Conservation (phyloP, 2,329 filamentous ascomycete species). For the Penicillium hesseltinei region DNA sequence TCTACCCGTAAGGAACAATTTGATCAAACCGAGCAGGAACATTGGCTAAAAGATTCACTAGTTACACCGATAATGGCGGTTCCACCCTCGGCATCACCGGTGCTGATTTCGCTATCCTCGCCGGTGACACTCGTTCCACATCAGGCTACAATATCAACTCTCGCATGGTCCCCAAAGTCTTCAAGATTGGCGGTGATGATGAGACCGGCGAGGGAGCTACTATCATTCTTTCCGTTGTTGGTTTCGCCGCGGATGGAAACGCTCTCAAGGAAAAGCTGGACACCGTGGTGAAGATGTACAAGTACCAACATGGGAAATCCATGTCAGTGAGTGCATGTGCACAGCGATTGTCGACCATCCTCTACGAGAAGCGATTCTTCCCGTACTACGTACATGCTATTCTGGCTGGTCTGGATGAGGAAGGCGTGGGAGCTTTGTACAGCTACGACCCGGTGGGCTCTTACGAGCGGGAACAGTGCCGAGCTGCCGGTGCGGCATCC, state of each 20-base stretch:
- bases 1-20: constrained; percentile 73
- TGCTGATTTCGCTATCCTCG: constrained; percentile 91
- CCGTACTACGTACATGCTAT: constrained; percentile 98
- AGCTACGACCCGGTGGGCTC: constrained; percentile 97
- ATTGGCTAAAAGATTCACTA: constrained; percentile 25
- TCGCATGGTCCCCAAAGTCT: constrained; percentile 90
- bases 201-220: constrained; percentile 79
- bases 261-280: constrained; percentile 93
- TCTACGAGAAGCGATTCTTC: constrained; percentile 98
- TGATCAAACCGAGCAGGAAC: neutral
- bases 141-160: constrained; percentile 99
- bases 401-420: constrained; percentile 87
- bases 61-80: constrained; percentile 95
- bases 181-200: constrained; percentile 91
- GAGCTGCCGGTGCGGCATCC: constrained; percentile 85
- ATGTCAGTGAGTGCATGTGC: constrained; percentile 95
- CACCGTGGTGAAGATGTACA: constrained; percentile 97
- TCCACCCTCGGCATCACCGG: constrained; percentile 94
- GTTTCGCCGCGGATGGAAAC: constrained; percentile 91
- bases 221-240: constrained; percentile 89
- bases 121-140: constrained; percentile 93
- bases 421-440: constrained; percentile 91
- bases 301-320: constrained; percentile 94
- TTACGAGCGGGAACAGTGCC: constrained; percentile 95
- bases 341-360: constrained; percentile 88